Evolutionary conservation across 2,329 filamentous ascomycete genomes (phyloP).

Genomic region (Thermothelomyces thermophilus): DNA sequence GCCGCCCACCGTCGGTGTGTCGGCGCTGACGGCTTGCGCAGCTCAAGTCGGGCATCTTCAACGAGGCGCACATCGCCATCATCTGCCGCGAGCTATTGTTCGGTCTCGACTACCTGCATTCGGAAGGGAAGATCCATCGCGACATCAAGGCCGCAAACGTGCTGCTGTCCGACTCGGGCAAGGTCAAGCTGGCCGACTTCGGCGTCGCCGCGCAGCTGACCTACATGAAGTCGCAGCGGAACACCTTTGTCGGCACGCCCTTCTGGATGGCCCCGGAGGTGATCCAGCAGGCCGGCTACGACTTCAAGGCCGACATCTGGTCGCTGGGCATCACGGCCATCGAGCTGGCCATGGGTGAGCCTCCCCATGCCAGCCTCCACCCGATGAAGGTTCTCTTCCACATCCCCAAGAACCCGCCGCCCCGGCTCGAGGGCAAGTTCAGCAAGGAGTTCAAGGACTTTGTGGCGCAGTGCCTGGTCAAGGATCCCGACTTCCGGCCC

Average conservation of each 20-base stretch:
- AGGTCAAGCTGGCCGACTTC: constrained; percentile 95
- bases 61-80: constrained; percentile 86
- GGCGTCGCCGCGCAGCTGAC: constrained; percentile 94
- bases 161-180: constrained; percentile 81
- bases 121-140: constrained; percentile 90
- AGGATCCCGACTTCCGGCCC: constrained; percentile 78
- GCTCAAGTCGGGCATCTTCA: constrained; percentile 86
- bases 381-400: constrained; percentile 92
- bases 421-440: constrained; percentile 77
- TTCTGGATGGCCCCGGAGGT: constrained; percentile 98
- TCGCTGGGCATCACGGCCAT: constrained; percentile 87
- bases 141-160: constrained; percentile 97
- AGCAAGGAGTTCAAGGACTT: constrained; percentile 94
- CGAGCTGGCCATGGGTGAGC: constrained; percentile 81
- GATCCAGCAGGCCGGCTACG: constrained; percentile 75
- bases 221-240: constrained; percentile 94
- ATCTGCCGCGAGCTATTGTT: constrained; percentile 86
- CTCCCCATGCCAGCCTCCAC: constrained; percentile 77
- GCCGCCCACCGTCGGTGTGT: too few species aligned
- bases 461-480: constrained; percentile 80
- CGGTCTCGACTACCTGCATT: constrained; percentile 88
- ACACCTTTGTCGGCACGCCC: constrained; percentile 95
- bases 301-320: constrained; percentile 92
- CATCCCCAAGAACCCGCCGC: constrained; percentile 82
- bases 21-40: constrained; percentile 36